Percentiles rank a stretch among this genome's conserved stretches.
Evolutionary conservation across 352 stramenopile species (phyloP).

Genomic region (Pythium coloratum): DNA sequence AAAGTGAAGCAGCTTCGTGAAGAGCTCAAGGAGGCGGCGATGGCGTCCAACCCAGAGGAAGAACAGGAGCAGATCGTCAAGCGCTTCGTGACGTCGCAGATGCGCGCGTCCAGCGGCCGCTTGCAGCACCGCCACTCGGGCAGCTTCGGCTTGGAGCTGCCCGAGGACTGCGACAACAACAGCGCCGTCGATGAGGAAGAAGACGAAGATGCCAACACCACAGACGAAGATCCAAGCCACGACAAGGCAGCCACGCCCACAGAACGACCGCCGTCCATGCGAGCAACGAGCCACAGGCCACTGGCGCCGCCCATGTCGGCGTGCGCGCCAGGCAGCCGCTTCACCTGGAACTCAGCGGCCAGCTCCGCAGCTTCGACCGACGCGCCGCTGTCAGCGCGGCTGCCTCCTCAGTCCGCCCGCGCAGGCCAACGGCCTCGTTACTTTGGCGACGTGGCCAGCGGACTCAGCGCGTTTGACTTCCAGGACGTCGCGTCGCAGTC

Average conservation of each 20-base stretch:
- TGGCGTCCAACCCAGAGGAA: constrained; percentile 24
- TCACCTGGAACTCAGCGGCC: constrained; percentile 12
- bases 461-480: constrained; percentile 1
- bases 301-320: constrained; percentile 19
- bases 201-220: not conserved
- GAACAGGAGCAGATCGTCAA: constrained; percentile 73
- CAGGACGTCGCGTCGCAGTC: constrained; percentile 4
- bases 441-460: constrained; percentile 19
- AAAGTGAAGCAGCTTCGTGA: constrained; percentile 26
- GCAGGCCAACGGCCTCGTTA: constrained; percentile 1
- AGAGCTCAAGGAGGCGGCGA: constrained; percentile 20
- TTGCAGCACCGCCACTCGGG: constrained; percentile 19
- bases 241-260: not conserved
- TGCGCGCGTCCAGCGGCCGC: constrained; percentile 18
- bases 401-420: not conserved
- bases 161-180: constrained; percentile 32
- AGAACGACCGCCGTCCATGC: not conserved
- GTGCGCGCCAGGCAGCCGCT: constrained; percentile 12
- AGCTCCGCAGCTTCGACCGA: not conserved
- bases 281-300: not conserved
- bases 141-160: constrained; percentile 24
- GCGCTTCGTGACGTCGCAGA: constrained; percentile 62
- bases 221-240: not conserved
- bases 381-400: constrained; percentile 25
- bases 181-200: constrained; percentile 13